Evolutionary conservation across 441 rosid species (phyloP), one percentile per base, ranked within the genome.

Genomic region (Daphne laureola): DNA sequence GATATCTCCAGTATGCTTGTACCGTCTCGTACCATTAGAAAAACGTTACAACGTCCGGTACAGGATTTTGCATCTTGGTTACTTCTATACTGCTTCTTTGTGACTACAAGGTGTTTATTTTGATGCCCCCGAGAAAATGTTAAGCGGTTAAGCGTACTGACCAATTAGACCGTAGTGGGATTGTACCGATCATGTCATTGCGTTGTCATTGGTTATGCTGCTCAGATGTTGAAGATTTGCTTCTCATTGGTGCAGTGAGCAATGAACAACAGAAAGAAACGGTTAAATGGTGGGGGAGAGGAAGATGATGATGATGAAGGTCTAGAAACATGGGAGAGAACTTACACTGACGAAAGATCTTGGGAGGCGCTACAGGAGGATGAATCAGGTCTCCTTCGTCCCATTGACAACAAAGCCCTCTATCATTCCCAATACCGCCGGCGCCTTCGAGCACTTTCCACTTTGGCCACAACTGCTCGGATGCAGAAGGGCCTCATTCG

Each of bases 401-500:
- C 95, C n/a, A 73, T 91, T 23, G 96, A 91, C 54, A 75, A 80
- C 75, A 73, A 69, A 42, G 83, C 83, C 23, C 73, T 79, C 51
- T 74, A 81, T 64, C 95, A 86, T 65, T 82, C 94, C 35, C 95
- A 86, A 70, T 84, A 80, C 46, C 85, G 91, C 12, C 76, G 94
- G 14, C 95, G 84, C 43, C 77, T 82, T 18, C 86, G 81, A 50
- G 59, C 76, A 13, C 78, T 73, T 50, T 61, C 83, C 27, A 59
- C 86, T 6, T 52, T 79, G 27, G 71, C 78, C 0, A 54, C 83
- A 14, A 57, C 87, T 52, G 67, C 83, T 65, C 80, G 90, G 14
- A 84, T 92, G 26, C 98, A 89, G 50, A 92, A 92, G 70, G 98
- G 97, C 40, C 95, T 92, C 59, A 91, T 88, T 62, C 87, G 96